phyloP scores from a whole-genome alignment of 345 rosid species.

The Linum tenue region DNA sequence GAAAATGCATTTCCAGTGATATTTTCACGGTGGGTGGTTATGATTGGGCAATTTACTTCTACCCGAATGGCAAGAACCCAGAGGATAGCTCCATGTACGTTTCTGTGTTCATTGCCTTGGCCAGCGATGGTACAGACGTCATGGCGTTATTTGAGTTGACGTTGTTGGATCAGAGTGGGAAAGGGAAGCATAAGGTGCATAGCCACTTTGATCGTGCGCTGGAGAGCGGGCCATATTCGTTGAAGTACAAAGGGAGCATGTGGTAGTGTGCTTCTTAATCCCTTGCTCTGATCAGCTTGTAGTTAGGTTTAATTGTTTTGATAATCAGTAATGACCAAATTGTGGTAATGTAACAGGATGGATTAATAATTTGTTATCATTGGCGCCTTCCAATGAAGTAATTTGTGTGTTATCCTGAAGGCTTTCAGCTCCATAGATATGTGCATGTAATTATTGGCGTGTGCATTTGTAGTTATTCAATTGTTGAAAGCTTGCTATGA shows the following conservation, averaged over 20 bases:
- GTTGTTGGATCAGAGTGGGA: constrained; percentile 85
- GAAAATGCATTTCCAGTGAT: constrained; percentile 73
- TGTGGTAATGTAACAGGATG: no score
- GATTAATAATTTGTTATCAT: no score
- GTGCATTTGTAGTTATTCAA: background rate
- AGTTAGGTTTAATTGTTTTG: background rate
- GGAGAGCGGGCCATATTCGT: constrained; percentile 78
- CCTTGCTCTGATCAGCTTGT: background rate
- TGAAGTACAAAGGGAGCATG: constrained; percentile 89
- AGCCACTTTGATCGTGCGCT: constrained; percentile 89
- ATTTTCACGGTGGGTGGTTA: constrained; percentile 77
- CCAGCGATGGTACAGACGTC: constrained; percentile 84
- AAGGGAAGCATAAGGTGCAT: constrained; percentile 78
- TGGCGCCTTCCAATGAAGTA: no score
- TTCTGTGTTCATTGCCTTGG: constrained; percentile 77
- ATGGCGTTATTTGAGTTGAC: constrained; percentile 87
- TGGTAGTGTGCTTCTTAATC: constrained; percentile 37
- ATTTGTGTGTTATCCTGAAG: no score
- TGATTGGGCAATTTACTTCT: constrained; percentile 90
- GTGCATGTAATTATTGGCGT: background rate
- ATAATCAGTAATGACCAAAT: background rate
- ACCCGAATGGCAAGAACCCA: constrained; percentile 82
- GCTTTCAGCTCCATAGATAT: no score
- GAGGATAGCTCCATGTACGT: constrained; percentile 67
- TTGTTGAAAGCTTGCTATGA: background rate